Base-by-base conservation (phyloP, 2,329 filamentous ascomycete genomes). In the Colletotrichum theobromicola region DNA sequence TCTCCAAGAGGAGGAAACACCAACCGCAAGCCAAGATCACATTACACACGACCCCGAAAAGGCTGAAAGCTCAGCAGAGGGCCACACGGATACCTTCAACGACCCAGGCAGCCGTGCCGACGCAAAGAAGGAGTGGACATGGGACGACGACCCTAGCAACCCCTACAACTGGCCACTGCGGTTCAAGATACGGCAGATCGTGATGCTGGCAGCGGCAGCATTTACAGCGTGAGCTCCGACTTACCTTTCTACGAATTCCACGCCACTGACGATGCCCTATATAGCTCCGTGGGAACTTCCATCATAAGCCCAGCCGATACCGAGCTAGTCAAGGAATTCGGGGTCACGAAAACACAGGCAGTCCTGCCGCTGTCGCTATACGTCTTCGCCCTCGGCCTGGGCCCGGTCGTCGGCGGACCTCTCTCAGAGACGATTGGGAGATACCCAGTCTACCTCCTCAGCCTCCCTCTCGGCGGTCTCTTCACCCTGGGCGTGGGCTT, bases 321-420 rank as follows among this genome's bases (percentile, higher is more conserved):
- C 3, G 82, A 88, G 5, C 79, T 93, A 7, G 87, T 87, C 82
- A 53, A 79, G 0, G 84, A 89, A 8, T 94, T 94, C 79, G 77
- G 85, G 58, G 85, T 92, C 15, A 86, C 85, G 16, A 85, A 86
- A 63, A 92, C 90, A 2, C 85, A 87, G 9, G 89, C 91, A 1
- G 83, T 93, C n/a, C 82, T 93, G 0, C 89, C 89, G 0, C 80
- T 93, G 1, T 88, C 91, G 0, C 80, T 92, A 7, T 94, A 92
- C 79, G 88, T 91, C 7, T 81, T 93, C 12, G 91, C 91, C 1
- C 85, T 93, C 0, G 90, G 84, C 4, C 83, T 92, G 18, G 92
- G 91, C 0, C 92, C 92, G 8, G 82, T 93, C 64, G 75, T 92
- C 16, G 89, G 89, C 12, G 90, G 91, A 0, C 92, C 91, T 0